Evolutionary conservation across 169 alveolate genomes (phyloP), one percentile per base, ranked within the genome.

Genomic region (Plasmodium falciparum): DNA sequence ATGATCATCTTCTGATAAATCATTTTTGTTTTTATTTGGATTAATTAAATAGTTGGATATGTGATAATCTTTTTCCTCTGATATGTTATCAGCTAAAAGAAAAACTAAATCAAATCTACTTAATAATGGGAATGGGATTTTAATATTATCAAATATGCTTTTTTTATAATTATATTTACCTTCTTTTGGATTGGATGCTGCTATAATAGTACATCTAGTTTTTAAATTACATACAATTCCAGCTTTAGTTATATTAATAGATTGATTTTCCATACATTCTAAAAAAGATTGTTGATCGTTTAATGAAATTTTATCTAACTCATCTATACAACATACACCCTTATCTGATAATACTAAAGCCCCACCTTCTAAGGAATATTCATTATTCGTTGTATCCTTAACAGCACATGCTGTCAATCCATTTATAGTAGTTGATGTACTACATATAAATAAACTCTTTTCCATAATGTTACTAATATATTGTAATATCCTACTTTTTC

Each of bases 321-420:
- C 99, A 93, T 98, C 99, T 5, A 98, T 96, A 93, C 99, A 97
- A 92, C 99, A 97, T 1, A 96, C 94, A 15, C 99, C 99, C 73
- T 95, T 96, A 78, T 96, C 98, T 5, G 98, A 97, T 17, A 97
- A 88, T 0, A 98, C 98, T 20, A 98, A 93, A 2, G 98, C 98
- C 1, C 99, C 99, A 1, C 99, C 99, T 83, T 97, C 98, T 76
- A 97, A 83, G 13, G 93, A 89, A 91, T 94, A 96, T 74, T 97
- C 99, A 71, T 94, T 90, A 24, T 95, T 95, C 65, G 96, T 97
- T 62, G 78, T 43, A 43, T 93, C 95, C 69, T 95, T 95, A 59
- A 95, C 86, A 13, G 95, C 95, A 9, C 97, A 93, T 12, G 97
- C 98, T 7, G 99, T 97, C 22, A 97, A 93, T 15, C 99, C 99